These are phyloP conservation scores for Pinus tabuliformis DNA, from an alignment of 75 land plant genomes.

Conservation along the genomic window DNA sequence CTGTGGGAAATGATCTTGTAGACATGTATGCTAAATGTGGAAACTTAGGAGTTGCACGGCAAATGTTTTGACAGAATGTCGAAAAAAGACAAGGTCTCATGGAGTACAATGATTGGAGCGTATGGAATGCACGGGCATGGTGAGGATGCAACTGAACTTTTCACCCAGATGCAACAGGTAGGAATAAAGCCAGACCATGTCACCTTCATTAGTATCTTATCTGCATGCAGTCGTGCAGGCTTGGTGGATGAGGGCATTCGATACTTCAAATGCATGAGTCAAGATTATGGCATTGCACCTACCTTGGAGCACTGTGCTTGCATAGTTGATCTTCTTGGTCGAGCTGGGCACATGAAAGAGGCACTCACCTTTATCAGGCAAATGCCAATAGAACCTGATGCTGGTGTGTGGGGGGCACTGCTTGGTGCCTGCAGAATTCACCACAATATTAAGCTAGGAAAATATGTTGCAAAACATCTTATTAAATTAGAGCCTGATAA, in stretches of 20 bases:
- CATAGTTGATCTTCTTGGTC: slow-evolving; percentile 56
- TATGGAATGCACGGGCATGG: slow-evolving; percentile 47
- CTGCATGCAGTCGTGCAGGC: slow-evolving; percentile 60
- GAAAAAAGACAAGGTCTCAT: slow-evolving; percentile 23
- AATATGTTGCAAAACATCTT: slow-evolving; percentile 23
- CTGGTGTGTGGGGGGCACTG: slow-evolving; percentile 39
- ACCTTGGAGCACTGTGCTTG: slow-evolving; percentile 49
- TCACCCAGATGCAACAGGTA: slow-evolving; percentile 24
- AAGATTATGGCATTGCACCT: slow-evolving; percentile 34
- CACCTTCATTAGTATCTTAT: slow-evolving; percentile 43
- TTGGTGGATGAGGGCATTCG: slow-evolving; percentile 37
- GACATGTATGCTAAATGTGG: slow-evolving; percentile 27
- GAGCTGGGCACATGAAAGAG: slow-evolving; percentile 44
- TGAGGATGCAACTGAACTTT: slow-evolving; percentile 28
- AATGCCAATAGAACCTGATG: slow-evolving; percentile 44
- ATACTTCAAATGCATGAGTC: slow-evolving; percentile 34
- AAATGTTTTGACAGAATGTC: slow-evolving; percentile 34
- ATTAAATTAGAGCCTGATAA: slow-evolving; percentile 39
- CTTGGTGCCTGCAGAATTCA: slow-evolving; percentile 42
- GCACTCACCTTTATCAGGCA: slow-evolving; percentile 26
- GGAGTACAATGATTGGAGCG: slow-evolving; percentile 58
- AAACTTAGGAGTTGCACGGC: slow-evolving; percentile 22
- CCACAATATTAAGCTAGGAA: slow-evolving; percentile 30
- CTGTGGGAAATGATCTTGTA: slow-evolving; percentile 27
- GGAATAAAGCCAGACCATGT: slow-evolving; percentile 44